phyloP scores from a whole-genome alignment of 2,329 filamentous ascomycete species.

The Colletotrichum tofieldiae region DNA sequence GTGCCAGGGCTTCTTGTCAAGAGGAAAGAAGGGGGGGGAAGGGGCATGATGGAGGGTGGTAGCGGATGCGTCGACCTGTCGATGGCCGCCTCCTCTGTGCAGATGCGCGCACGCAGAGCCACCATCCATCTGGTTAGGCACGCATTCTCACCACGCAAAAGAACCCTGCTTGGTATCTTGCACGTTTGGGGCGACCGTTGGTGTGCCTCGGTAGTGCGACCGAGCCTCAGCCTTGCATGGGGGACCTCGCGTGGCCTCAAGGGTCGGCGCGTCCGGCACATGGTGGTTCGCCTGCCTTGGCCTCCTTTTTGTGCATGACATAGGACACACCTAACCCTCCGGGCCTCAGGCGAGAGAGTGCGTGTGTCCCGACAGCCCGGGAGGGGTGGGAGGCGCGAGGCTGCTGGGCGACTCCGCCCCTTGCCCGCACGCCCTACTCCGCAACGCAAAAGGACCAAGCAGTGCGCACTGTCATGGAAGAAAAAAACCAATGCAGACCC shows the following conservation, averaged over 20 bases:
- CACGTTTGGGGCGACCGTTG: no score
- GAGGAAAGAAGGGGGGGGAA: not conserved
- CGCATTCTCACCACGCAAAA: not conserved
- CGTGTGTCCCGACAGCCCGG: not conserved
- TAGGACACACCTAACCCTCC: not conserved
- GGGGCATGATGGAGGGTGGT: not conserved
- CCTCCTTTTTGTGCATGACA: not conserved
- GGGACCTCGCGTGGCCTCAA: conserved; percentile 1
- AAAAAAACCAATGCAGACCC: not conserved
- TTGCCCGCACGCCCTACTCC: not conserved
- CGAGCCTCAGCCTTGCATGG: not conserved
- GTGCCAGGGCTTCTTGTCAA: not conserved
- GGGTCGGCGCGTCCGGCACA: not conserved
- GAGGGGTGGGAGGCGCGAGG: not conserved
- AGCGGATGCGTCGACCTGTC: not conserved
- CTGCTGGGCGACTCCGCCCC: not conserved
- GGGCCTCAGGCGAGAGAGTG: not conserved
- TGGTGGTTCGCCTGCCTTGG: conserved; percentile 1
- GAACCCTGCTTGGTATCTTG: not conserved
- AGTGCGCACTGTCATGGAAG: not conserved
- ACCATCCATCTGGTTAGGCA: not conserved
- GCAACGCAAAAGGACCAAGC: not conserved
- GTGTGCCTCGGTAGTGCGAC: not conserved
- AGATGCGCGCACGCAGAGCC: not conserved
- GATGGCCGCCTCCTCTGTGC: no score